A percentile compares a stretch with the other conserved stretches of the same genome.
These are phyloP conservation scores for Mycena alexandri DNA, from an alignment of 768 basidiomycete species.

Conservation along the genomic window DNA sequence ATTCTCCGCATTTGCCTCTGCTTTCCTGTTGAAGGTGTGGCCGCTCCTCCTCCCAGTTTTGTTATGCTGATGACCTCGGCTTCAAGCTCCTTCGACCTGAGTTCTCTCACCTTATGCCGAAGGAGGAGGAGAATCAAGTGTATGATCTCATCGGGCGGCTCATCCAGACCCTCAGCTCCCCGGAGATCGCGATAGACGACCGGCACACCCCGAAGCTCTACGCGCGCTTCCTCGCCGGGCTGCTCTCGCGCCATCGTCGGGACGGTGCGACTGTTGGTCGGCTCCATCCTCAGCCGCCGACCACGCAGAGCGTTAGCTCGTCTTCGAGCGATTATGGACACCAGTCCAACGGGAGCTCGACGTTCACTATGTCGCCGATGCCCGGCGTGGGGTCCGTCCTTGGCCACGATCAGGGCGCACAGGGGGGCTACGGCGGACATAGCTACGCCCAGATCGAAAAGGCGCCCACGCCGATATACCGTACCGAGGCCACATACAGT, in stretches of 20 bases:
- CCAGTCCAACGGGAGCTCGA: slow-evolving; percentile 38
- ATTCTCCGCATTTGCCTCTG: slow-evolving; percentile 85
- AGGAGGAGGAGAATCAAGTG: slow-evolving; percentile 76
- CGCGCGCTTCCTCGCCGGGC: slow-evolving; percentile 81
- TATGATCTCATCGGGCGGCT: slow-evolving; percentile 79
- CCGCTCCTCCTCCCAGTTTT: too few species aligned
- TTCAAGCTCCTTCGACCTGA: slow-evolving; percentile 78
- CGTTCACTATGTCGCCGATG: slow-evolving; percentile 46
- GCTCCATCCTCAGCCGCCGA: slow-evolving; percentile 63
- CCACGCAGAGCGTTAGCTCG: slow-evolving; percentile 46
- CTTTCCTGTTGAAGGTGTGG: slow-evolving; percentile 82
- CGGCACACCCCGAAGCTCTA: slow-evolving; percentile 85
- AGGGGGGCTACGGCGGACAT: slow-evolving; percentile 36
- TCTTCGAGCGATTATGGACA: slow-evolving; percentile 35
- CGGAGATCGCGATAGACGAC: slow-evolving; percentile 84
- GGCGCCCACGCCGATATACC: slow-evolving; percentile 57
- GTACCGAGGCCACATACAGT: slow-evolving; percentile 61
- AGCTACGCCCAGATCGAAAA: slow-evolving; percentile 40
- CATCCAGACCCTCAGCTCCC: slow-evolving; percentile 78
- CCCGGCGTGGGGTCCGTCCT: slow-evolving; percentile 30
- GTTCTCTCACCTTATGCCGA: slow-evolving; percentile 71
- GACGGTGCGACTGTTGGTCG: slow-evolving; percentile 74
- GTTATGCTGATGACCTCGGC: slow-evolving; percentile 14
- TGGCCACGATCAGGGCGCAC: slow-evolving; percentile 30
- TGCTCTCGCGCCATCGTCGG: slow-evolving; percentile 76